A percentile compares a stretch with the other conserved stretches of the same genome.
phyloP scores from a whole-genome alignment of 352 stramenopile species.

The Pythium biforme region DNA sequence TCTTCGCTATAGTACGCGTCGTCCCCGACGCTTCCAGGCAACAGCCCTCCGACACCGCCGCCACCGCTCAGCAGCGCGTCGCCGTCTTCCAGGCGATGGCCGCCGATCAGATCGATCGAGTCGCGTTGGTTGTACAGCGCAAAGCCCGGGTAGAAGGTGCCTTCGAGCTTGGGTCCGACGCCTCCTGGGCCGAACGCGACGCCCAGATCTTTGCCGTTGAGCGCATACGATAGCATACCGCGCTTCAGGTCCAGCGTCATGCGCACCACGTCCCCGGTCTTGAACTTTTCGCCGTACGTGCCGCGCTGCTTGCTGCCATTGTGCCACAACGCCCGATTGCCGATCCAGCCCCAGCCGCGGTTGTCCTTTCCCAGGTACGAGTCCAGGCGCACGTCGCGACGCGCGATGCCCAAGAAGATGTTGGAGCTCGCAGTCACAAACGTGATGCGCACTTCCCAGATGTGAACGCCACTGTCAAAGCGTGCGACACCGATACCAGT shows the following conservation, averaged over 20 bases:
- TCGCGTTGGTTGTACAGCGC: conserved; percentile 88
- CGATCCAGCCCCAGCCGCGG: conserved; percentile 89
- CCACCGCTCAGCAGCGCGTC: conserved; percentile 35
- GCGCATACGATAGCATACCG: conserved; percentile 81
- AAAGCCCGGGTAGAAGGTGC: conserved; percentile 84
- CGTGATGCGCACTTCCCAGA: conserved; percentile 87
- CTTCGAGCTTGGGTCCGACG: conserved; percentile 82
- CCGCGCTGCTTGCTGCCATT: conserved; percentile 89
- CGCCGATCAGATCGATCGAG: conserved; percentile 81
- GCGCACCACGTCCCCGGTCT: conserved; percentile 79
- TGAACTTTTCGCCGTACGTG: conserved; percentile 91
- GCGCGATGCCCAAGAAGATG: conserved; percentile 87
- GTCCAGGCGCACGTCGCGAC: conserved; percentile 80
- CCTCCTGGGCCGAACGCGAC: conserved; percentile 87
- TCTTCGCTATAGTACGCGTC: conserved; percentile 85
- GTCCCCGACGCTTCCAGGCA: conserved; percentile 39
- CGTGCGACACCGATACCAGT: conserved; percentile 84
- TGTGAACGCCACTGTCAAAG: conserved; percentile 83
- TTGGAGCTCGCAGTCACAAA: conserved; percentile 89
- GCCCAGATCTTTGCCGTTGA: conserved; percentile 89
- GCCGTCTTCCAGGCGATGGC: conserved; percentile 80
- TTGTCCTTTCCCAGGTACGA: conserved; percentile 93
- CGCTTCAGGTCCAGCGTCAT: conserved; percentile 83
- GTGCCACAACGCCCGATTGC: conserved; percentile 88
- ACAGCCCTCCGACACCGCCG: conserved; percentile 23